Percentiles rank a stretch among this genome's conserved stretches.
Conservation (phyloP, 805 yeast species). For the Yamadazyma phyllophila region DNA sequence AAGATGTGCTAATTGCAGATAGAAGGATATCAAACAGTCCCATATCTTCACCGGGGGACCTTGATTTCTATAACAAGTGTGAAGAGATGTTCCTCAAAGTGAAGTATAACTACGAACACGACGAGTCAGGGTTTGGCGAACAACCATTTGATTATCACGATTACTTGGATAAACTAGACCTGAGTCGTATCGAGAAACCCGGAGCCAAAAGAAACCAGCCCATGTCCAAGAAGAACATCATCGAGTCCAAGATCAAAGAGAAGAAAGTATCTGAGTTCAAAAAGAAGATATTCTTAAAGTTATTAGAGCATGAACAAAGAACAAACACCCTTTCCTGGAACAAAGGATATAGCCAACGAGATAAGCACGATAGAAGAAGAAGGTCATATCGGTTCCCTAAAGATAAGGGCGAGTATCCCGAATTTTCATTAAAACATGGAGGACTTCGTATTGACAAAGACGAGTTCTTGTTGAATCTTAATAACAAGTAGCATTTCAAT, state of each 20-base stretch:
- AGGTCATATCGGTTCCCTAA: not conserved
- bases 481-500: not conserved
- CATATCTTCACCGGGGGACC: not conserved
- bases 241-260: not conserved
- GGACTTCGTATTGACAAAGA: constrained; percentile 12
- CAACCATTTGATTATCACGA: constrained; percentile 11
- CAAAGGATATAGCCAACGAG: constrained; percentile 8
- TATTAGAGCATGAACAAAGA: not conserved
- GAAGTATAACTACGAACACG: constrained; percentile 27
- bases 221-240: not conserved
- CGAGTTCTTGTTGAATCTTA: constrained; percentile 8
- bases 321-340: constrained; percentile 9
- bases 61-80: constrained; percentile 22
- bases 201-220: not conserved
- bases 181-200: not conserved
- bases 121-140: constrained; percentile 14
- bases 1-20: constrained; percentile 25
- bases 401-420: constrained; percentile 3
- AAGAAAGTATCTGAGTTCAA: constrained; percentile 4
- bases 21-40: constrained; percentile 14
- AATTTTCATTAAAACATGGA: constrained; percentile 10
- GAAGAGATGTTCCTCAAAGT: constrained; percentile 25
- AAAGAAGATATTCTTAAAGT: constrained; percentile 4
- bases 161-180: constrained; percentile 2
- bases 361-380: not conserved